Conservation (phyloP, 1,284 basidiomycete species). For the Irpex sp. region DNA sequence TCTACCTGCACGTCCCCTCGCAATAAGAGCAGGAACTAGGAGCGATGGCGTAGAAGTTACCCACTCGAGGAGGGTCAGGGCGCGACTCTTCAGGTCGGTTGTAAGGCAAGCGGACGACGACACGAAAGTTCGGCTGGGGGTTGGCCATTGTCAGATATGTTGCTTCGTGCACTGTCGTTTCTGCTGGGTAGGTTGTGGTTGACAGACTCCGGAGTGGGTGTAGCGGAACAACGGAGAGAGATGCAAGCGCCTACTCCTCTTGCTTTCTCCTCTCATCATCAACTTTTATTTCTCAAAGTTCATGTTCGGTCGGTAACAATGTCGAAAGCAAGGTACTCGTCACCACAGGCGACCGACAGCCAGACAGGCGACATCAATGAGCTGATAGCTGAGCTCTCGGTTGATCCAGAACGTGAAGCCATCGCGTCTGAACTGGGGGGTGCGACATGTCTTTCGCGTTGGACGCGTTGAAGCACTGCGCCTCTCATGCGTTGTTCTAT, state of each 20-base stretch:
- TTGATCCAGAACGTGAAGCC: constrained; percentile 47
- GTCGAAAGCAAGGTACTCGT: neutral
- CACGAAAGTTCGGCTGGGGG: constrained; percentile 44
- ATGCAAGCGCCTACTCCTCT: neutral
- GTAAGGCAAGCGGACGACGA: constrained; percentile 72
- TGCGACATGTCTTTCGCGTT: constrained; percentile 30
- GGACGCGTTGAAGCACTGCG: constrained; percentile 17
- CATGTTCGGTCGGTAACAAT: neutral
- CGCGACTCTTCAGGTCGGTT: constrained; percentile 67
- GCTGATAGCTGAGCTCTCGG: constrained; percentile 44
- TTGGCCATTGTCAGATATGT: neutral
- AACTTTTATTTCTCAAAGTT: neutral
- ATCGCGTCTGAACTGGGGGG: constrained; percentile 69
- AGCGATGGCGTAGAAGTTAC: constrained; percentile 22
- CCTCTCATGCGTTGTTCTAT: constrained; percentile 16
- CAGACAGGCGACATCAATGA: constrained; percentile 28
- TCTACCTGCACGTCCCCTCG: constrained; percentile 51
- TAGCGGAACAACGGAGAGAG: neutral
- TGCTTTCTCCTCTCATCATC: neutral
- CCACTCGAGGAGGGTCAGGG: constrained; percentile 61
- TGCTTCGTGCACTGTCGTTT: neutral
- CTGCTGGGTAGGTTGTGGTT: neutral
- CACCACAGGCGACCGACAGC: neutral
- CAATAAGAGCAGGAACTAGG: neutral
- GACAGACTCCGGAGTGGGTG: neutral